phyloP scores from a whole-genome alignment of 371 early-diverging fungal genomes.

The Rhizopus microsporus region DNA sequence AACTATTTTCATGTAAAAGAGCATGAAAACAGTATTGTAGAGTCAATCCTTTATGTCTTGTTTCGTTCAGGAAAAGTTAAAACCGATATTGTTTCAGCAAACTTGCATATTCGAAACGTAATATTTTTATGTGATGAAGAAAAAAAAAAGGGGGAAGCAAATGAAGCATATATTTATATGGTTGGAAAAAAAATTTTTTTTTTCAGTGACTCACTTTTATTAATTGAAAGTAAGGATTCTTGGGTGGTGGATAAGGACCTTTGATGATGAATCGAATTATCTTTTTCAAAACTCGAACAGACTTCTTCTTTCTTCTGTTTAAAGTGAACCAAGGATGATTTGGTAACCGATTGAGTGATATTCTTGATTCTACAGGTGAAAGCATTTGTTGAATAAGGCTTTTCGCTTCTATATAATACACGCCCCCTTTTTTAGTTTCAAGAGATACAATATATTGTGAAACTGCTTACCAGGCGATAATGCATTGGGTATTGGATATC shows the following conservation, averaged over 20 bases:
- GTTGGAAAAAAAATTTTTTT: constrained; percentile 8
- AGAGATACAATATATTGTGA: not conserved
- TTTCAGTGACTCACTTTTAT: constrained; percentile 7
- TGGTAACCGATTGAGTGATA: constrained; percentile 39
- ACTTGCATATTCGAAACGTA: constrained; percentile 30
- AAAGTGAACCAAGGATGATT: constrained; percentile 47
- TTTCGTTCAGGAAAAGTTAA: constrained; percentile 36
- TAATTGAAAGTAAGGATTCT: constrained; percentile 3
- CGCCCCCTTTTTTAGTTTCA: not conserved
- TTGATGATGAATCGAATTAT: constrained; percentile 22
- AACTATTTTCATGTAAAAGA: constrained; percentile 15
- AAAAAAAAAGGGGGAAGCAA: constrained; percentile 7
- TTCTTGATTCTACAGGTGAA: constrained; percentile 35
- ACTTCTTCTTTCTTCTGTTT: constrained; percentile 10
- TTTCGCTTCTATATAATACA: constrained; percentile 35
- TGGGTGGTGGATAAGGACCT: constrained; percentile 46
- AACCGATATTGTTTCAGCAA: constrained; percentile 28
- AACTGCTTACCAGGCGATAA: constrained; percentile 32
- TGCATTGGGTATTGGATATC: constrained; percentile 32
- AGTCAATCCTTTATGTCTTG: constrained; percentile 23
- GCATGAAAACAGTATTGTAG: constrained; percentile 20
- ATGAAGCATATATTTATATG: constrained; percentile 1
- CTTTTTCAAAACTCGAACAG: constrained; percentile 12
- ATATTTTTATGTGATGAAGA: constrained; percentile 15
- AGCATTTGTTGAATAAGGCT: constrained; percentile 46